Conservation (phyloP, 2,329 filamentous ascomycete species). For the Huntiella omanensis region DNA sequence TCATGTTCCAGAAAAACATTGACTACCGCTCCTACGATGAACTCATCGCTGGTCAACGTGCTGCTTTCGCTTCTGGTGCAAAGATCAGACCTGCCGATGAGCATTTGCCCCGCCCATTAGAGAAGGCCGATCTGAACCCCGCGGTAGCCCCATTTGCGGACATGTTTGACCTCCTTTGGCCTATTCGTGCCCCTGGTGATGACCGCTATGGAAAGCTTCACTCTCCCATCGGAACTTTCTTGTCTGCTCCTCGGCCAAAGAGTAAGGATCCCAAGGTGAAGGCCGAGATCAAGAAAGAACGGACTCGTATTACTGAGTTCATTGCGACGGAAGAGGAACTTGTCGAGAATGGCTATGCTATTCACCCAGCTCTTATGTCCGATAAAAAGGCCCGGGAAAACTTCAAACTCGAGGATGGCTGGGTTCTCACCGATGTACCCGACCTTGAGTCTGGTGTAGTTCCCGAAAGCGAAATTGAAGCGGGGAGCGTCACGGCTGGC, state of each 20-base stretch:
- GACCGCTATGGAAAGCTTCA: slow-evolving; percentile 63
- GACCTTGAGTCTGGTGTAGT: slow-evolving; percentile 47
- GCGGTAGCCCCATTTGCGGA: slow-evolving; percentile 50
- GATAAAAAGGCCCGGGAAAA: slow-evolving; percentile 34
- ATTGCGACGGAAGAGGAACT: slow-evolving; percentile 56
- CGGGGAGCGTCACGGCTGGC: slow-evolving; percentile 69
- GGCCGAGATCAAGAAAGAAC: slow-evolving; percentile 50
- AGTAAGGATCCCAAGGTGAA: slow-evolving; percentile 40
- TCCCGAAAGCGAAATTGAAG: slow-evolving; percentile 51
- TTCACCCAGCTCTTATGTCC: slow-evolving; percentile 62
- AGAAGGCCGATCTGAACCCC: slow-evolving; percentile 30
- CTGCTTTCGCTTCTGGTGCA: slow-evolving; percentile 18
- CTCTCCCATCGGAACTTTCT: slow-evolving; percentile 70
- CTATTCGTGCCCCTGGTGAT: slow-evolving; percentile 72
- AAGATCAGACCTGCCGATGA: slow-evolving; percentile 32
- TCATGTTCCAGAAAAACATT: slow-evolving; percentile 53
- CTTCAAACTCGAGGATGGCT: slow-evolving; percentile 35
- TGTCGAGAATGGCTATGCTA: slow-evolving; percentile 60
- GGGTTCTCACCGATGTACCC: slow-evolving; percentile 61
- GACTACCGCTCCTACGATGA: slow-evolving; percentile 27
- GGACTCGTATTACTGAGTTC: slow-evolving; percentile 68
- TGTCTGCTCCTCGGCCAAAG: slow-evolving; percentile 48
- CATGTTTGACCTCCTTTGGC: slow-evolving; percentile 81
- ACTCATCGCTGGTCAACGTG: slow-evolving; percentile 16
- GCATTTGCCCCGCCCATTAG: slow-evolving; percentile 37